Base-by-base conservation (phyloP, 75 land plant species). In the Isoetes taiwanensis region DNA sequence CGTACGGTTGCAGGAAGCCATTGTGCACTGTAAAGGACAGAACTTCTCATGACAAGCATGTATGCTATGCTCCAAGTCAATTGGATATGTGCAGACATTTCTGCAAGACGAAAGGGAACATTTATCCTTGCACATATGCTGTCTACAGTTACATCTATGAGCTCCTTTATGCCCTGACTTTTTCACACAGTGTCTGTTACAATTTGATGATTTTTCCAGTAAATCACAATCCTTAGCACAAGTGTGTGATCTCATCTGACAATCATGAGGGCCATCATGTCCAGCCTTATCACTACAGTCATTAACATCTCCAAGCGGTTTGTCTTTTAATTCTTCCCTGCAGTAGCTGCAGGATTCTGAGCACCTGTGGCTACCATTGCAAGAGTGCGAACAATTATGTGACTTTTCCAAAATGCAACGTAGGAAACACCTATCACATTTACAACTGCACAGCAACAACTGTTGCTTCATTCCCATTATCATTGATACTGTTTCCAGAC, bases 351-450 rank as follows among this genome's bases (percentile, higher is more conserved):
- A 72, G 28, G 32, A 33, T 37, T 65, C 52, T 24, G 20, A 17
- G 59, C 74, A 65, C 9, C 11, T 31, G 55, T 72, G 74, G 29
- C 8, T 28, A 2, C 70, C 58, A 30, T 48, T 50, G 42, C 64
- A 72, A 43, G 55, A 66, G 32, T 72, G 75, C 10, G 54, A 41
- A 20, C 55, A 34, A 9, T 32, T 35, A 61, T 72, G 64, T 41
- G 55, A 43, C 39, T 56, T 52, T 42, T 48, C 54, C 10, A 66
- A 28, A 11, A 61, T 46, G 28, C 75, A 72, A 39, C 32, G 27
- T 8, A 55, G 71, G 31, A 66, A 72, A 32, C 75, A 72, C 4
- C 23, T 3, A 28, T 12, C 28, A n/a, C 75, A 72, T 59, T 66
- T 66, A 30, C 60, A 61, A 37, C 52, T 38, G 43, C 66, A 72